Evolutionary conservation across 768 basidiomycete genomes (phyloP), one percentile per base, ranked within the genome.

Genomic region (Russula sp.): DNA sequence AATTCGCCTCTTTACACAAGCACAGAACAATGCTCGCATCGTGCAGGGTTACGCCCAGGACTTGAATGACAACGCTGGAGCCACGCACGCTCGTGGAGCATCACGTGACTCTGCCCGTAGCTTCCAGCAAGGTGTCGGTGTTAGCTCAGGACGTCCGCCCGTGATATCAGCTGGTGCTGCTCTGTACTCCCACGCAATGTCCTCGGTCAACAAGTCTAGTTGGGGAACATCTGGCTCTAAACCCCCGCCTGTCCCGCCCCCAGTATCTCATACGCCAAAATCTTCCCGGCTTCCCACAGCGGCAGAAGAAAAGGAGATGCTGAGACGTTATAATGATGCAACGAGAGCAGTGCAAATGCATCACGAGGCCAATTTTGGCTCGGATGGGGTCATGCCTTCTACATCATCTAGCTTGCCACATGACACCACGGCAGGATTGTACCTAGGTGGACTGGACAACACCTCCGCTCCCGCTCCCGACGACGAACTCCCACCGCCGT

Each of bases 21-120:
- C 90, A 0, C 84, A 85, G 68, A 82, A 79, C 1, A 84, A 80
- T n/a, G 90, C 83, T 2, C 78, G 76, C 58, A 78, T 77, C 56
- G 80, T 80, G 5, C 88, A 87, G 68, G 81, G 77, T 7, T 67
- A 59, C 22, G 76, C 72, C 14, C 69, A 70, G 7, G 69, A 69
- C 10, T 11, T 50, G 25, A 69, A 63, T 25, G 70, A 70, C 18
- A 69, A 67, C 29, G 6, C 6, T 32, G 73, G 69, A 16, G 39
- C 42, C 5, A 42, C 67, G 63, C 55, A 69, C 7, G 56, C 9
- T 7, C 63, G 57, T 14, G 59, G 54, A 1, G 46, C 57, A 11
- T 60, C 68, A 16, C 46, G 65, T 10, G 63, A 61, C 13, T 59
- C 65, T 18, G 47, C 51, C 16, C 62, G 49, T 25, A 60, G 52